phyloP scores from a whole-genome alignment of 2,329 filamentous ascomycete genomes.

The Penicillium aurantiogriseum region DNA sequence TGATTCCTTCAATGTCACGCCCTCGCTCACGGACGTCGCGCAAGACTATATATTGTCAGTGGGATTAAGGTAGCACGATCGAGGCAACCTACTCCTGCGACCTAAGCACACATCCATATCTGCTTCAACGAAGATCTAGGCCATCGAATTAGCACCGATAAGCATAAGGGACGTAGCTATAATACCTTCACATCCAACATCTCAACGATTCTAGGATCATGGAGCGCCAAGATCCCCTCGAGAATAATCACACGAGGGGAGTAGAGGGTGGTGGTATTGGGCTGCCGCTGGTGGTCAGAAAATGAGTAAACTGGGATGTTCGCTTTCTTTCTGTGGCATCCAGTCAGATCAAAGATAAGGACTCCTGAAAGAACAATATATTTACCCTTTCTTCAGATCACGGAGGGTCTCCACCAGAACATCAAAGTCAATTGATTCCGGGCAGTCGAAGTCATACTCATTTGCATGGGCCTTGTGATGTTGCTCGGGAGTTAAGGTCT shows the following conservation, averaged over 20 bases:
- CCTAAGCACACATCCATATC: conserved; percentile 93
- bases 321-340: conserved; percentile 49
- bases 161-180: background rate
- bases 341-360: conserved; percentile 2
- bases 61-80: background rate
- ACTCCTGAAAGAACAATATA: background rate
- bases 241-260: conserved; percentile 93
- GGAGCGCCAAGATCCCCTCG: conserved; percentile 92
- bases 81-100: conserved; percentile 65
- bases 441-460: conserved; percentile 94
- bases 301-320: conserved; percentile 97
- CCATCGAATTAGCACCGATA: background rate
- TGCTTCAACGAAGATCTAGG: conserved; percentile 87
- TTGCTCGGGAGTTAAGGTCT: conserved; percentile 75
- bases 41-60: conserved; percentile 57
- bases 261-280: conserved; percentile 83
- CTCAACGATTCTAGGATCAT: conserved; percentile 80
- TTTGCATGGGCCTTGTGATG: conserved; percentile 80
- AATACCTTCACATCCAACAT: conserved; percentile 83
- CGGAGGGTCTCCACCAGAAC: conserved; percentile 72
- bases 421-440: conserved; percentile 93
- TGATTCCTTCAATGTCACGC: conserved; percentile 87
- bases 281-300: conserved; percentile 77
- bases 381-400: conserved; percentile 87
- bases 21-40: conserved; percentile 88